Percentiles rank a stretch among this genome's conserved stretches.
phyloP scores from a whole-genome alignment of 2,329 filamentous ascomycete species.

The Phaeomoniella chlamydospora region DNA sequence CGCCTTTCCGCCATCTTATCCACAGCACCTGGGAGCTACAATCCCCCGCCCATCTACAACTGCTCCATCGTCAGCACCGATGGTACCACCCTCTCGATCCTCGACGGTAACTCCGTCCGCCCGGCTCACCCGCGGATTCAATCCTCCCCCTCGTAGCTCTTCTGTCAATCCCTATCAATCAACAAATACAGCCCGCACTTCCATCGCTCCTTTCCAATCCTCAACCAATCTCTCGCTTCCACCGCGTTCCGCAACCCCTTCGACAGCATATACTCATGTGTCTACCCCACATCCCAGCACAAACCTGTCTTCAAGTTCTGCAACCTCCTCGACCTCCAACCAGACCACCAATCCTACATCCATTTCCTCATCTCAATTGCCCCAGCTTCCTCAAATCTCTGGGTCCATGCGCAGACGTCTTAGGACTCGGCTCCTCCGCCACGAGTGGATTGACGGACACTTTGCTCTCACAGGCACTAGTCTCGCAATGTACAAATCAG shows the following conservation, averaged over 20 bases:
- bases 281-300: background rate
- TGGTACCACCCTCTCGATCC: background rate
- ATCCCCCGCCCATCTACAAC: background rate
- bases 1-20: background rate
- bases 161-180: background rate
- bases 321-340: conserved; percentile 17
- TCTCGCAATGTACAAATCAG: conserved; percentile 26
- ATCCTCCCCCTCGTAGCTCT: background rate
- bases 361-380: conserved; percentile 15
- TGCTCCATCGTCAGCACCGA: background rate
- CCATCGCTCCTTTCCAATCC: background rate
- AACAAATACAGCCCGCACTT: background rate
- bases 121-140: background rate
- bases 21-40: background rate
- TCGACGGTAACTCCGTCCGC: background rate
- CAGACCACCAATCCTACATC: conserved; percentile 15
- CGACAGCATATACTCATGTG: background rate
- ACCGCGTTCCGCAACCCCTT: background rate
- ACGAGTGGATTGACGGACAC: conserved; percentile 89
- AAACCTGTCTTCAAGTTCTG: background rate
- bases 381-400: conserved; percentile 41
- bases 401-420: conserved; percentile 93
- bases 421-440: conserved; percentile 72
- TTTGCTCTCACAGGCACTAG: conserved; percentile 69
- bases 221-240: too few species aligned